phyloP scores from a whole-genome alignment of 2,329 filamentous ascomycete genomes.

The Taxawa tesnikishii region DNA sequence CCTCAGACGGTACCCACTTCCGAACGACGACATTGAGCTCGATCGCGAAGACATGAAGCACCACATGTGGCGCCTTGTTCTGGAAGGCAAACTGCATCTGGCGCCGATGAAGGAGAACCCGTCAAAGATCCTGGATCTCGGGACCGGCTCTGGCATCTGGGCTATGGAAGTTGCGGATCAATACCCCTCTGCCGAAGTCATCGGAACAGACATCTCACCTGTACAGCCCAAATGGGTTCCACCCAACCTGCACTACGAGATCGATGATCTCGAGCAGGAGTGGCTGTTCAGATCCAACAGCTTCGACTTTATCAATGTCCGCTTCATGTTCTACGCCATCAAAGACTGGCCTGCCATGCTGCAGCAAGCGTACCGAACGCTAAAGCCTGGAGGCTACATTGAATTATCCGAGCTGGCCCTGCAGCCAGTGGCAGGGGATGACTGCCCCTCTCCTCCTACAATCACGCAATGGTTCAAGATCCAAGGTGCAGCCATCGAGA shows the following conservation, averaged over 20 bases:
- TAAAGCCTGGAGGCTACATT: slow-evolving; percentile 25
- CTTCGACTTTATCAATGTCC: slow-evolving; percentile 32
- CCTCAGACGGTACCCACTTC: slow-evolving; percentile 7
- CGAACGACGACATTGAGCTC: slow-evolving; percentile 7
- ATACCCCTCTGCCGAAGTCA: slow-evolving; percentile 16
- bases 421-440: slow-evolving; percentile 13
- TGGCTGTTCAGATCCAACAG: slow-evolving; percentile 11
- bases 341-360: slow-evolving; percentile 8
- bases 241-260: slow-evolving; percentile 17
- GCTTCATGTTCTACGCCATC: slow-evolving; percentile 19
- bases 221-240: slow-evolving; percentile 20
- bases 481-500: slow-evolving; percentile 1
- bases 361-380: slow-evolving; percentile 13
- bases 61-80: slow-evolving; percentile 8
- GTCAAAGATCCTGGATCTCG: slow-evolving; percentile 34
- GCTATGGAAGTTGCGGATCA: slow-evolving; percentile 32
- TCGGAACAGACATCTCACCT: slow-evolving; percentile 26
- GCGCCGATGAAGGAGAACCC: slow-evolving; percentile 25
- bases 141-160: slow-evolving; percentile 40
- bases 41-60: slow-evolving; percentile 9
- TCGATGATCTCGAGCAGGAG: slow-evolving; percentile 20
- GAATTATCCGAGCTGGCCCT: slow-evolving; percentile 25
- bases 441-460: slow-evolving; percentile 15
- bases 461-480: slow-evolving; percentile 5
- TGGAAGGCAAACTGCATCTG: slow-evolving; percentile 22